phyloP scores from a whole-genome alignment of 768 basidiomycete species.

The Trametes meyenii region DNA sequence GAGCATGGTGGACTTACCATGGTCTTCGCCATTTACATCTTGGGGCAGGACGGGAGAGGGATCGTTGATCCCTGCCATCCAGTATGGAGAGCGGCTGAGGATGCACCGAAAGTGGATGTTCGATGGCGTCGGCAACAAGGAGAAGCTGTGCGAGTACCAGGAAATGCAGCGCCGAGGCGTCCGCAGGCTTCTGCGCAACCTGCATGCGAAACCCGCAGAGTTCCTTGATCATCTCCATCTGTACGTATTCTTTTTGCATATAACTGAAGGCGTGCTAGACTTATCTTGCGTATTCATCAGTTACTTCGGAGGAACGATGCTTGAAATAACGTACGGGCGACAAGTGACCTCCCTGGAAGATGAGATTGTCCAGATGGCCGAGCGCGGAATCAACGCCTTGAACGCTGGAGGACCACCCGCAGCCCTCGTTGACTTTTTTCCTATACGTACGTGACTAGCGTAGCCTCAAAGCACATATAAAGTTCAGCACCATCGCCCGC shows the following conservation, averaged over 20 bases:
- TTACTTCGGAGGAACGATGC: constrained; percentile 10
- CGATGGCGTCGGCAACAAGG: constrained; percentile 23
- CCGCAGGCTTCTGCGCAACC: constrained; percentile 14
- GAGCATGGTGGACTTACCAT: neutral
- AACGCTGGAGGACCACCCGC: constrained; percentile 14
- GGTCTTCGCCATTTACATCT: too few relatives aligned
- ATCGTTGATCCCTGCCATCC: constrained; percentile 22
- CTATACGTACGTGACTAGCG: constrained; percentile 15
- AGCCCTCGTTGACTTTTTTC: constrained; percentile 27
- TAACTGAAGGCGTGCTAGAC: neutral
- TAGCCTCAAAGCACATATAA: too few relatives aligned
- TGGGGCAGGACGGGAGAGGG: constrained; percentile 28
- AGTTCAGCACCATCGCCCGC: neutral
- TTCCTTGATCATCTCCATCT: constrained; percentile 24
- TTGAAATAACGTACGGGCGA: constrained; percentile 25
- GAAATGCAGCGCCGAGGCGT: constrained; percentile 25
- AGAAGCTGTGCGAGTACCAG: constrained; percentile 15
- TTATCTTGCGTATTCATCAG: neutral
- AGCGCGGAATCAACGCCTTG: constrained; percentile 8
- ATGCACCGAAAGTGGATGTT: constrained; percentile 29
- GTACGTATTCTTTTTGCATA: constrained; percentile 1
- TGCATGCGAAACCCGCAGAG: constrained; percentile 17
- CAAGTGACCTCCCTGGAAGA: constrained; percentile 18
- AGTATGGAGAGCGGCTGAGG: constrained; percentile 27
- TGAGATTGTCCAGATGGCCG: constrained; percentile 17